Percentiles rank a stretch among this genome's conserved stretches.
These are phyloP conservation scores for Wickerhamomyces subpelliculosus DNA, from an alignment of 805 yeast species.

Conservation along the genomic window DNA sequence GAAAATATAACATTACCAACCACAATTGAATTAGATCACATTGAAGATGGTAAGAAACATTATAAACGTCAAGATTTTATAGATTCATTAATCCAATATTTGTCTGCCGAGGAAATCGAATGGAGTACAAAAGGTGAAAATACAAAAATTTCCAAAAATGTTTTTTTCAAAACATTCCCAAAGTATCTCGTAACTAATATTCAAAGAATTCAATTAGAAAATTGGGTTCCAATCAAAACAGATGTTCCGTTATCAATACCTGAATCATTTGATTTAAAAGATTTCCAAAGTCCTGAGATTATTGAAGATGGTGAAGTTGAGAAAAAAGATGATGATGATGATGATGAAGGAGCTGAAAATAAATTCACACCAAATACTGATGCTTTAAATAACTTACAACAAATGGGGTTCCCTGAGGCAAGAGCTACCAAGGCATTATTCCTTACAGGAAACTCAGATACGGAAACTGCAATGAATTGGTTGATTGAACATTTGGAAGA, in stretches of 20 bases:
- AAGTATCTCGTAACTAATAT: slow-evolving; percentile 63
- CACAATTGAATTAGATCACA: slow-evolving; percentile 29
- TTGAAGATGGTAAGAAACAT: slow-evolving; percentile 36
- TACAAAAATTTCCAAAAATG: slow-evolving; percentile 31
- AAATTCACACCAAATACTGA: slow-evolving; percentile 50
- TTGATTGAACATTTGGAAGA: slow-evolving; percentile 86
- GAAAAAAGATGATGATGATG: slow-evolving; percentile 19
- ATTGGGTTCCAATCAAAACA: slow-evolving; percentile 86
- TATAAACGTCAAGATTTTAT: slow-evolving; percentile 33
- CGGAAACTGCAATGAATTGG: slow-evolving; percentile 87
- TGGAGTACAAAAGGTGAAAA: slow-evolving; percentile 23
- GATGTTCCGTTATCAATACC: slow-evolving; percentile 61
- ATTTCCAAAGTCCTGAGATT: slow-evolving; percentile 34
- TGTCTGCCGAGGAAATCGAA: slow-evolving; percentile 54
- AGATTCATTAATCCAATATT: slow-evolving; percentile 42
- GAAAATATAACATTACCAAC: slow-evolving; percentile 64
- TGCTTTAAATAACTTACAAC: slow-evolving; percentile 46
- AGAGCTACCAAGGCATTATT: slow-evolving; percentile 63
- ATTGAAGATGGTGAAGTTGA: slow-evolving; percentile 32
- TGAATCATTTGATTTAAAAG: slow-evolving; percentile 40
- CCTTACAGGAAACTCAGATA: slow-evolving; percentile 56
- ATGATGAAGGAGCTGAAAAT: slow-evolving; percentile 11
- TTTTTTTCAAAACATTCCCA: slow-evolving; percentile 60
- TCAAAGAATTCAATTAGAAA: slow-evolving; percentile 73
- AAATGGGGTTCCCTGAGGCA: slow-evolving; percentile 84